Base-by-base conservation (phyloP, 768 basidiomycete genomes). In the Russula ochroleuca region DNA sequence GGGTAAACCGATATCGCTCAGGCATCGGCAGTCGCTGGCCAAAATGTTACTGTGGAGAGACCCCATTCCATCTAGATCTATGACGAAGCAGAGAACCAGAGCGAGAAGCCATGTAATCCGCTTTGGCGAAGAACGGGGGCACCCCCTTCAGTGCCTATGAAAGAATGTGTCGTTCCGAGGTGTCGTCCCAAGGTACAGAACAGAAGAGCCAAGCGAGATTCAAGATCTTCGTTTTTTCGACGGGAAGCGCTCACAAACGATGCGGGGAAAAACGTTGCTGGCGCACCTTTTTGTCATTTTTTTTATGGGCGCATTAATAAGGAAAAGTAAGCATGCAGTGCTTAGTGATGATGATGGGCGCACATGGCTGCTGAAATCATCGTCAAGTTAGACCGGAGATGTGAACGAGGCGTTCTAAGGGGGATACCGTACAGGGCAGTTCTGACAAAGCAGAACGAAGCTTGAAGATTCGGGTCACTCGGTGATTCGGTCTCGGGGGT, bases 361-460 rank as follows among this genome's bases (percentile, higher is more conserved):
- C 54, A 28, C n/a, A 25, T 25, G n/a, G 21, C 57, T 41, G 61
- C 54, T 47, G 48, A 25, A 43, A 50, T 41, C 13, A 5, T 10
- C n/a, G 41, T 33, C 33, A n/a, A 9, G 19, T n/a, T 38, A 41
- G 38, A 35, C 7, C 21, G 19, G 6, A 54, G 43, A 45, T 33
- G 41, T 17, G 25, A 25, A 43, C n/a, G 38, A n/a, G 13, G 43
- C 13, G 33, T 41, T 59, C 37, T 49, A 35, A 17, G 19, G 14
- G 51, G 35, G 35, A 10, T 35, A 41, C 28, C n/a, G 17, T 19
- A 14, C 40, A 10, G 21, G 10, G 3, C 10, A 15, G 41, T 49
- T 62, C 61, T 55, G 61, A 57, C 61, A n/a, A 43, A 50, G 48
- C 48, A 47, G 61, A 5, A 35, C 41, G 41, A 43, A n/a, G n/a